These are phyloP conservation scores for Coemansia sp. DNA, from an alignment of 371 early-diverging fungal species.

Conservation along the genomic window DNA sequence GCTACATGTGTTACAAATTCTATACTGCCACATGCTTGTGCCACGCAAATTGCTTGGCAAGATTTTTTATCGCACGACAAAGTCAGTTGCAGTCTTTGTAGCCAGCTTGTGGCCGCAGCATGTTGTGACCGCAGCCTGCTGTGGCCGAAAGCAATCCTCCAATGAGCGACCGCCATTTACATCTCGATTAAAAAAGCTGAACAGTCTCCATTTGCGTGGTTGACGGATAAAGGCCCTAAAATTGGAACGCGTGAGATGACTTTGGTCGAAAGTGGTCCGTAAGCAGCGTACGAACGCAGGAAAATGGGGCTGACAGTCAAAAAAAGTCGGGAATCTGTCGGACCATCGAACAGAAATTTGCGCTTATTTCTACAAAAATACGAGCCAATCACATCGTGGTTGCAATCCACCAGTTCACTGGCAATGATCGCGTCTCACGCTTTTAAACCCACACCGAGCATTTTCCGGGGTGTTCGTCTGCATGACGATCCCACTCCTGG, in stretches of 20 bases:
- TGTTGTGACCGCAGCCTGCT: background rate
- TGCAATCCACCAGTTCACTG: background rate
- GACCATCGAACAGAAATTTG: background rate
- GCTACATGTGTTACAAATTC: background rate
- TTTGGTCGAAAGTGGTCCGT: no score
- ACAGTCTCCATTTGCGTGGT: background rate
- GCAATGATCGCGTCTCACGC: background rate
- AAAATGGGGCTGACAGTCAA: background rate
- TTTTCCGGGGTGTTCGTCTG: background rate
- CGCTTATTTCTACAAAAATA: background rate
- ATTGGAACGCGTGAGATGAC: background rate
- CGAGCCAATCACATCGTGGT: conserved; percentile 1
- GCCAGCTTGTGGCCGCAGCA: background rate
- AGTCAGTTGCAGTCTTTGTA: background rate
- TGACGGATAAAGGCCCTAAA: background rate
- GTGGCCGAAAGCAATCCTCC: background rate
- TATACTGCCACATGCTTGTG: background rate
- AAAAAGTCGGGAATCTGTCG: conserved; percentile 1
- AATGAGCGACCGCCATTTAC: background rate
- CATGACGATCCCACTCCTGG: background rate
- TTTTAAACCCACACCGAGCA: background rate
- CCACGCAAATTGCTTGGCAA: background rate
- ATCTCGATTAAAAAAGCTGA: background rate
- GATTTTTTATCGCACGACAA: background rate
- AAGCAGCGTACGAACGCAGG: background rate